Evolutionary conservation across 768 basidiomycete genomes (phyloP), one percentile per base, ranked within the genome.

Genomic region (Rhodotorula paludigena): DNA sequence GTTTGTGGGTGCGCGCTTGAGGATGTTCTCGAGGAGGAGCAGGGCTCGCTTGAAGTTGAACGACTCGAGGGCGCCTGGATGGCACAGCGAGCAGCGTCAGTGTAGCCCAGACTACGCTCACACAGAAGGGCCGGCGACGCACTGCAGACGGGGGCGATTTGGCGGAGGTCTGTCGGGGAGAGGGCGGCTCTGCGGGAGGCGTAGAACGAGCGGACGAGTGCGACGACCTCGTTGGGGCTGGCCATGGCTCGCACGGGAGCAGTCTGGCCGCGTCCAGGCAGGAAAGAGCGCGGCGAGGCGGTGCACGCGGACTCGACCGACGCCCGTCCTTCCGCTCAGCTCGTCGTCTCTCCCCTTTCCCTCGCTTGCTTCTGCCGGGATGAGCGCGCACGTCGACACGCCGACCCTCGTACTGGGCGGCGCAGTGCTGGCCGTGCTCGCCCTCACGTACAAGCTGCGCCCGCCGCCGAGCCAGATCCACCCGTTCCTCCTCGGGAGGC

Each of bases 401-500:
- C 66, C 67, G 18, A 65, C 57, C 9, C 25, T 66, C 32, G 64
- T 55, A 5, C 57, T 68, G 21, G 45, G 39, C 28, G 18, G 39
- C 32, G 35, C 55, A 18, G 21, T 69, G 30, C 64, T 56, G 2
- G 35, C 42, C n/a, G 60, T 51, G 44, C 51, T 72, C 56, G 56
- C 41, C 28, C 39, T 60, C 28, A 39, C 15, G 18, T 49, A 47
- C 57, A 38, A 52, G 25, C 41, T 60, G 23, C 51, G 64, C 8
- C 48, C 68, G 5, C 63, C 64, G 5, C 71, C 71, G 35, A 62
- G 67, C 28, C 66, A 63, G 10, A 25, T 64, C n/a, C 67, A 73
- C 53, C 71, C 71, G 23, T 63, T 73, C 68, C 45, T 73, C 35
- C 71, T 73, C 45, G 71, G 71, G 35, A 30, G 64, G 1, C 71